Evolutionary conservation across 2,329 filamentous ascomycete genomes (phyloP).

Genomic region (Fusarium sp.): DNA sequence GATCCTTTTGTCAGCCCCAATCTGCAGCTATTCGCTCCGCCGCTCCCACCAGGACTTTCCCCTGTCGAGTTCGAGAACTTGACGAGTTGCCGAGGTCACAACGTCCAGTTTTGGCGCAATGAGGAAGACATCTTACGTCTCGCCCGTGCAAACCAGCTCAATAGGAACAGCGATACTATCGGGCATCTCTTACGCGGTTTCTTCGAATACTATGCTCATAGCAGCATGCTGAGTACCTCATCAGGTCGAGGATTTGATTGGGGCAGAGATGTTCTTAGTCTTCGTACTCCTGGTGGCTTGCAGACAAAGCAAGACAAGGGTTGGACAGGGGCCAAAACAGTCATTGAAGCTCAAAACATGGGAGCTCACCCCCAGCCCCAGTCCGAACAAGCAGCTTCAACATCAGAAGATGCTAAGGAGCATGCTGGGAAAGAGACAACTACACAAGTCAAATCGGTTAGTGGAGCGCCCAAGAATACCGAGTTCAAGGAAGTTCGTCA

Average conservation of each 20-base stretch:
- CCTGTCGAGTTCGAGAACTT: constrained; percentile 39
- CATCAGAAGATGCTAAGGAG: not conserved
- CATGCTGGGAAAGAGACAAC: constrained; percentile 4
- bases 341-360: constrained; percentile 62
- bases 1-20: constrained; percentile 87
- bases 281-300: constrained; percentile 77
- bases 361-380: constrained; percentile 32
- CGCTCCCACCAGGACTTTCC: constrained; percentile 50
- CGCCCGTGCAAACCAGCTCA: constrained; percentile 68
- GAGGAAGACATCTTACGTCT: constrained; percentile 74
- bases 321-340: constrained; percentile 86
- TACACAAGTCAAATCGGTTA: constrained; percentile 23
- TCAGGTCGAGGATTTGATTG: constrained; percentile 76
- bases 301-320: constrained; percentile 81
- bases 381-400: constrained; percentile 29
- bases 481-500: constrained; percentile 77
- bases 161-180: constrained; percentile 74
- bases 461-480: constrained; percentile 46
- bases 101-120: constrained; percentile 82
- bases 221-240: constrained; percentile 63
- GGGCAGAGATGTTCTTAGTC: constrained; percentile 81
- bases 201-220: constrained; percentile 85
- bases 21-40: constrained; percentile 70
- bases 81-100: constrained; percentile 68
- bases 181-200: constrained; percentile 82